A percentile compares a stretch with the other conserved stretches of the same genome.
phyloP scores from a whole-genome alignment of 1,284 basidiomycete species.

The Puccinia polysora region DNA sequence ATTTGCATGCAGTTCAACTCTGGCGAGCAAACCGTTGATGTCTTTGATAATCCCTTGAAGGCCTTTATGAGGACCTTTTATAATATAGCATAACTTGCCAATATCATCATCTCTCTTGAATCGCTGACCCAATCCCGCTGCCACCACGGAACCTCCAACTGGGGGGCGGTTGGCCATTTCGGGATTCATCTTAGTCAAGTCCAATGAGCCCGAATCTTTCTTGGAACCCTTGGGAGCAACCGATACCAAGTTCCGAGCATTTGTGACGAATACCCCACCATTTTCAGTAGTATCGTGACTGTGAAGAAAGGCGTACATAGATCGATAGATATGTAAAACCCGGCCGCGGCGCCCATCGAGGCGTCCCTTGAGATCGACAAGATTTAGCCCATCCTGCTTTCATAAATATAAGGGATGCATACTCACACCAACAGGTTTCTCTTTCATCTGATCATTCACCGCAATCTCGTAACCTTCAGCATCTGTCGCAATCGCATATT shows the following conservation, averaged over 20 bases:
- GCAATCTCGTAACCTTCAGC: constrained; percentile 71
- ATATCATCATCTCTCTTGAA: constrained; percentile 74
- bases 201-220: constrained; percentile 58
- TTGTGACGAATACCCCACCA: constrained; percentile 84
- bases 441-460: constrained; percentile 87
- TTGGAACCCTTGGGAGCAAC: constrained; percentile 74
- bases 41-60: constrained; percentile 91
- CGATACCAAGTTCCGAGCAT: constrained; percentile 71
- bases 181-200: constrained; percentile 96
- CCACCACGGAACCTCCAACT: constrained; percentile 59
- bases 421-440: constrained; percentile 77
- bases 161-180: constrained; percentile 56
- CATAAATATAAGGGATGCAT: neutral
- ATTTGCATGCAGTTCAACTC: constrained; percentile 85
- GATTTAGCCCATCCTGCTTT: neutral
- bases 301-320: constrained; percentile 87
- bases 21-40: constrained; percentile 76
- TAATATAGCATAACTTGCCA: constrained; percentile 72
- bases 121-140: constrained; percentile 75
- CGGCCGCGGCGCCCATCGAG: constrained; percentile 76
- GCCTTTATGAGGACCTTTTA: constrained; percentile 86
- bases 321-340: constrained; percentile 91
- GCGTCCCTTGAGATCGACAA: constrained; percentile 39
- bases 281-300: constrained; percentile 87
- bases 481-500: constrained; percentile 81